Conservation (phyloP, 2,329 filamentous ascomycete species). For the Venturia oleaginea region DNA sequence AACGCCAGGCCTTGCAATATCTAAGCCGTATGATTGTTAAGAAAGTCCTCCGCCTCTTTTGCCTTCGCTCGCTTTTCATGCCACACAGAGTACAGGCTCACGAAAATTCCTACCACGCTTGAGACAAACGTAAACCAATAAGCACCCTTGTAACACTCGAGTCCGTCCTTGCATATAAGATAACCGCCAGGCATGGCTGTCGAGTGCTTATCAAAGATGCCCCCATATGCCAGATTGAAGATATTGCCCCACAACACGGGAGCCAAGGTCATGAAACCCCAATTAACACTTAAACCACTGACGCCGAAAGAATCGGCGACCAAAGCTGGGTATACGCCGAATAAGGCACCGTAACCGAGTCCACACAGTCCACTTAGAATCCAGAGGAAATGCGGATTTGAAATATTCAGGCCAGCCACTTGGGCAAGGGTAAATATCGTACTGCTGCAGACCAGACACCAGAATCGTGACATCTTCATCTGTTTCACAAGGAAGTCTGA, state of each 20-base stretch:
- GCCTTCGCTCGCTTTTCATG: background rate
- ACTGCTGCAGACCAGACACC: conserved; percentile 77
- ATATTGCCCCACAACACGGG: conserved; percentile 82
- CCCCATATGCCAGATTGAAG: conserved; percentile 87
- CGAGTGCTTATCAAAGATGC: conserved; percentile 73
- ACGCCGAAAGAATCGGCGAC: conserved; percentile 84
- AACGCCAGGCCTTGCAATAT: background rate
- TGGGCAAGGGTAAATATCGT: conserved; percentile 73
- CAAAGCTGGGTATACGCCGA: conserved; percentile 87
- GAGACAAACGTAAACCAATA: conserved; percentile 71
- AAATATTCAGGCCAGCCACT: conserved; percentile 62
- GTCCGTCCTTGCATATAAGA: conserved; percentile 57
- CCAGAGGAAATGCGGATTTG: conserved; percentile 67
- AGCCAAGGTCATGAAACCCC: conserved; percentile 88
- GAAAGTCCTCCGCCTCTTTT: background rate
- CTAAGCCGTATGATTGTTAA: conserved; percentile 8
- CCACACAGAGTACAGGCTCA: conserved; percentile 48
- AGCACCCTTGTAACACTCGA: conserved; percentile 70
- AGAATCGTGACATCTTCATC: conserved; percentile 71
- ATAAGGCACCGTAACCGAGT: conserved; percentile 84
- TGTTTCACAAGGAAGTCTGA: conserved; percentile 83
- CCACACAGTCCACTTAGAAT: conserved; percentile 77
- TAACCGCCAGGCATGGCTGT: conserved; percentile 57
- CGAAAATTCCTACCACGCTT: conserved; percentile 57
- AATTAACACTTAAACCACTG: conserved; percentile 82